phyloP scores from a whole-genome alignment of 768 basidiomycete species.

The Podaxis sp. region DNA sequence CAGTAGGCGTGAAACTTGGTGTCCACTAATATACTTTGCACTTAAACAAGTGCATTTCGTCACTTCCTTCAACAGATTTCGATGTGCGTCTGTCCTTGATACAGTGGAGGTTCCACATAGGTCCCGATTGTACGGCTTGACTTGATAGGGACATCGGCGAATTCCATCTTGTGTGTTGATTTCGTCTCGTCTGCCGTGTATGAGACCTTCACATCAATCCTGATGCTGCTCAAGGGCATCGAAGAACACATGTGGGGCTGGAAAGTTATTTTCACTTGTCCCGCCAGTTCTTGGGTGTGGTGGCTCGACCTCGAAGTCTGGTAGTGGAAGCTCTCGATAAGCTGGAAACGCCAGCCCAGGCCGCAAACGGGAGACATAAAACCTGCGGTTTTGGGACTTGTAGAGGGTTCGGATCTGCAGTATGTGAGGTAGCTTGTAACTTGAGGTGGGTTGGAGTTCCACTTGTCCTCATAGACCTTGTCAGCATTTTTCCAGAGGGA shows the following conservation, averaged over 20 bases:
- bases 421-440: conserved; percentile 9
- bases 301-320: not conserved
- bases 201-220: not conserved
- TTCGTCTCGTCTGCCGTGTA: not conserved
- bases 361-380: not conserved
- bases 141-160: not conserved
- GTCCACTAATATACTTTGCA: too few relatives aligned
- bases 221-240: not conserved
- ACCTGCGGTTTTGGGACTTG: not conserved
- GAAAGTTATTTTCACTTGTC: not conserved
- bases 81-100: not conserved
- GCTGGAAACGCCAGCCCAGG: not conserved
- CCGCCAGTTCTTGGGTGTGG: not conserved
- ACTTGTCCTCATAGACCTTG: conserved; percentile 11
- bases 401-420: not conserved
- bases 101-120: not conserved
- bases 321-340: not conserved
- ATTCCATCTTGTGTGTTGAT: not conserved
- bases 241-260: not conserved
- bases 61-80: too few relatives aligned
- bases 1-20: too few relatives aligned
- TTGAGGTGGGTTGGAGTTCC: not conserved
- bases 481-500: not conserved
- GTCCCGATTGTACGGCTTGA: not conserved
- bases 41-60: too few relatives aligned